Evolutionary conservation across 192 early-diverging fungal species (phyloP), one percentile per base, ranked within the genome.

Genomic region (Mortierella hygrophila): DNA sequence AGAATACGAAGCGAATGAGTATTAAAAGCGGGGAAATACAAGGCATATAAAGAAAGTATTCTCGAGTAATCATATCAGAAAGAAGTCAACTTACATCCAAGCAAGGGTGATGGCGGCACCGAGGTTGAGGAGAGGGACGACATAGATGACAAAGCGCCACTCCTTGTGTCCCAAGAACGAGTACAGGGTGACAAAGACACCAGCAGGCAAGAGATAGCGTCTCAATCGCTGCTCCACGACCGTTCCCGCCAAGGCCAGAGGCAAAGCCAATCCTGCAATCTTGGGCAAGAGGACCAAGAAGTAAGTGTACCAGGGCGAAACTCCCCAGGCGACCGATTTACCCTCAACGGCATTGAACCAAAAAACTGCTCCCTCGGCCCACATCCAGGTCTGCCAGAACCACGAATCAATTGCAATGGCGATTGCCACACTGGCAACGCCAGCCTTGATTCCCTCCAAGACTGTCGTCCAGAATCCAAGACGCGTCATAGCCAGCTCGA

Each of bases 131-230:
- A 98, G 79, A 0, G 97, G 97, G 18, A 99, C 90, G 20, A 92
- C 91, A 37, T 97, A 97, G 4, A 98, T 84, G 1, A 99, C 92
- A 83, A 99, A 99, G 20, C 98, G 90, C 96, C 97, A 98, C 81
- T 99, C 98, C 86, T 99, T 99, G 88, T 99, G 98, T 18, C 92
- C 91, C 49, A 97, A 90, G 38, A 92, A 89, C 23, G 97, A 97
- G 72, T 96, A 96, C 6, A 93, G 40, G 4, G 78, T 69, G 16
- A 97, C 90, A 76, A 93, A 96, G 1, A 89, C 82, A 6, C 91
- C 13, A 5, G 88, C 89, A 0, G 96, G 94, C 16, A 88, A 44
- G 6, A 95, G 82, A 13, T 95, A 85, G 18, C 88, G 88, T 21
- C 91, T 81, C 9, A 89, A 87, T 35, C 93, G 89, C 5, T 9